phyloP scores from a whole-genome alignment of 345 rosid species.

The Eutrema yunnanense region DNA sequence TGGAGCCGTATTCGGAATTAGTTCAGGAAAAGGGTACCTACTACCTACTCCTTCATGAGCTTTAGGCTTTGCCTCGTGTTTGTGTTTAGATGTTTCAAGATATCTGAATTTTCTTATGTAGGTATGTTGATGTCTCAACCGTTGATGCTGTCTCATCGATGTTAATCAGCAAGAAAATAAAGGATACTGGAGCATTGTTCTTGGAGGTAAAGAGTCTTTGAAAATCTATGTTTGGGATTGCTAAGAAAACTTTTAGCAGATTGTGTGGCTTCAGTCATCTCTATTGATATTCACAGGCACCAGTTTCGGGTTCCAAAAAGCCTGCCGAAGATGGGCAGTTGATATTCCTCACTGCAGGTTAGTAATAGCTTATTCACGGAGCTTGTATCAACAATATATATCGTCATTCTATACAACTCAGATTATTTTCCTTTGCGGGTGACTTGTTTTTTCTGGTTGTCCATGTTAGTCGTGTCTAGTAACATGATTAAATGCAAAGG shows the following conservation, averaged over 20 bases:
- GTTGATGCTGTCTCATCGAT: constrained; percentile 81
- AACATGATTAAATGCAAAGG: background rate
- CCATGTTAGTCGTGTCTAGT: background rate
- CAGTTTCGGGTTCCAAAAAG: constrained; percentile 94
- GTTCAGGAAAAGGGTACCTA: constrained; percentile 81
- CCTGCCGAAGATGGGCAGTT: constrained; percentile 90
- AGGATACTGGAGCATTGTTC: constrained; percentile 69
- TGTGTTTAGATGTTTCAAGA: background rate
- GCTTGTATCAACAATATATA: background rate
- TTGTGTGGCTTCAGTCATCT: background rate
- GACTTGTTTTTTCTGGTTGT: background rate
- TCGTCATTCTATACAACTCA: background rate
- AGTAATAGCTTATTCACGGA: background rate
- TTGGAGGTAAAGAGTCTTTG: constrained; percentile 53
- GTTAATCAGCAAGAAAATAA: constrained; percentile 48
- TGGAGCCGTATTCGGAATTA: constrained; percentile 71
- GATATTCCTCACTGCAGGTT: constrained; percentile 89
- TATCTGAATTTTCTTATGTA: constrained; percentile 14
- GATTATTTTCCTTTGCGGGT: background rate
- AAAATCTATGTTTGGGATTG: background rate
- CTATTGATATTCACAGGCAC: constrained; percentile 49
- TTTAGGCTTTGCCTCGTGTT: background rate
- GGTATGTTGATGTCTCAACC: constrained; percentile 90
- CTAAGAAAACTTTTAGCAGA: background rate
- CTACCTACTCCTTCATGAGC: background rate